Percentiles rank a stretch among this genome's conserved stretches.
Evolutionary conservation across 352 stramenopile genomes (phyloP).

Genomic region (Phytophthora pisi): DNA sequence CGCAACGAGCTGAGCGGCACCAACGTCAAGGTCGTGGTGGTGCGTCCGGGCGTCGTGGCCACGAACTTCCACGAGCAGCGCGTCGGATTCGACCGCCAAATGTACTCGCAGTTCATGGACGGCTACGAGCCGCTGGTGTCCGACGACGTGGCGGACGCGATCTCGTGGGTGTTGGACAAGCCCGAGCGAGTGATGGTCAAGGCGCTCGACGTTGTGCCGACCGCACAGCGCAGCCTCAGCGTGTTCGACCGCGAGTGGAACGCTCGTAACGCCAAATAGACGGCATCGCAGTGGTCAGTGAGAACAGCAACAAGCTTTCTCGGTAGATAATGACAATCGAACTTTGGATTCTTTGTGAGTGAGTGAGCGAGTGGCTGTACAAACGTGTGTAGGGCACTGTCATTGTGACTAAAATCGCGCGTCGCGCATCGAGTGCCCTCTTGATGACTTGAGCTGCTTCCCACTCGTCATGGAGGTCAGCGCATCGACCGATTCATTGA

Average conservation of each 20-base stretch:
- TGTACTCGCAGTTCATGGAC: slow-evolving; percentile 35
- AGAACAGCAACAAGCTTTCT: too few relatives aligned
- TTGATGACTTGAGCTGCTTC: slow-evolving; percentile 7
- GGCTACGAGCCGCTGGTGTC: slow-evolving; percentile 39
- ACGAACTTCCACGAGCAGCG: slow-evolving; percentile 44
- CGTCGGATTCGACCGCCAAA: slow-evolving; percentile 29
- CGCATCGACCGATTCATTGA: slow-evolving; percentile 12
- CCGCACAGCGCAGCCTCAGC: slow-evolving; percentile 36
- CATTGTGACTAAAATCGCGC: neutral
- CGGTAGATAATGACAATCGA: too few relatives aligned
- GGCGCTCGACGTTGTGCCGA: slow-evolving; percentile 34
- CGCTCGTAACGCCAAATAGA: slow-evolving; percentile 24
- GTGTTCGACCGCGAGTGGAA: slow-evolving; percentile 39
- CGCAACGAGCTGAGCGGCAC: slow-evolving; percentile 35
- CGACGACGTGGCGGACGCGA: slow-evolving; percentile 31
- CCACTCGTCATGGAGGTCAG: slow-evolving; percentile 1
- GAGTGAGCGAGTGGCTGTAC: too few relatives aligned
- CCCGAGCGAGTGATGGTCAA: slow-evolving; percentile 33
- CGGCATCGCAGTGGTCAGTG: neutral
- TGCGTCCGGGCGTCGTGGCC: slow-evolving; percentile 35
- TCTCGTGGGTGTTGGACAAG: slow-evolving; percentile 37
- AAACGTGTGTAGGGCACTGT: too few relatives aligned
- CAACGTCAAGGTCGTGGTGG: slow-evolving; percentile 39
- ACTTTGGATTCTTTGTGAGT: too few relatives aligned
- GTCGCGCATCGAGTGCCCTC: too few relatives aligned